Percentiles rank a stretch among this genome's conserved stretches.
phyloP scores from a whole-genome alignment of 176 grass and related monocot species.

The Oryza brachyantha region DNA sequence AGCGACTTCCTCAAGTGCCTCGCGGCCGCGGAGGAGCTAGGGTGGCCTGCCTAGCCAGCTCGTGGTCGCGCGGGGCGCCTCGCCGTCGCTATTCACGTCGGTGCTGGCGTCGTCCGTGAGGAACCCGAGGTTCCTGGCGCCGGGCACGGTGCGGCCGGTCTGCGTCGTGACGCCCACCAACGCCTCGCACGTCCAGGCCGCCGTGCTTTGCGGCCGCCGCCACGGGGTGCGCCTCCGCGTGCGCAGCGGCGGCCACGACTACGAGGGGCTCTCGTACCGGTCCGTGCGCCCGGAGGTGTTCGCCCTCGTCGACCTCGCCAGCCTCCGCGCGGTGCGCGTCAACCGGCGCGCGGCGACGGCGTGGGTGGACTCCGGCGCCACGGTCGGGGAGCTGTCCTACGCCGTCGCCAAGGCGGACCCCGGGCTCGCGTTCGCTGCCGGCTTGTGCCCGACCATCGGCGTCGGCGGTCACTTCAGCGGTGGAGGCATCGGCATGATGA shows the following conservation, averaged over 20 bases:
- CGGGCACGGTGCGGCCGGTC: slow-evolving; percentile 33
- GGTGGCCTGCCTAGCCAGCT: slow-evolving; percentile 7
- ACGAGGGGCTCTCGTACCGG: slow-evolving; percentile 75
- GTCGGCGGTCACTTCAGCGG: slow-evolving; percentile 47
- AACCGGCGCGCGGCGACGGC: slow-evolving; percentile 1
- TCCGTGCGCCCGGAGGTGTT: slow-evolving; percentile 33
- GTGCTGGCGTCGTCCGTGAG: slow-evolving; percentile 43
- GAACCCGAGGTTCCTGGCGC: slow-evolving; percentile 43
- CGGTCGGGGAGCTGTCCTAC: slow-evolving; percentile 47
- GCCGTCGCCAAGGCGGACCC: slow-evolving; percentile 27
- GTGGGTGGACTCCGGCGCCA: slow-evolving; percentile 53
- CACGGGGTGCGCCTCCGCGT: slow-evolving; percentile 19
- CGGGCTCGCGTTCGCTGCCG: slow-evolving; percentile 30
- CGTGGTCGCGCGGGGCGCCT: slow-evolving; percentile 4
- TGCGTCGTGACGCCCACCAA: slow-evolving; percentile 46
- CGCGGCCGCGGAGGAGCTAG: no score
- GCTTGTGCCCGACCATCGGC: slow-evolving; percentile 43
- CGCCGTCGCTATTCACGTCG: slow-evolving; percentile 18
- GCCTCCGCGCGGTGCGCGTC: slow-evolving; percentile 15
- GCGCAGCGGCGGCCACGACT: slow-evolving; percentile 63
- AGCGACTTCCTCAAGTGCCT: slow-evolving; percentile 39
- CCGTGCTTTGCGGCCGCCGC: slow-evolving; percentile 37
- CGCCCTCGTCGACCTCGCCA: slow-evolving; percentile 34
- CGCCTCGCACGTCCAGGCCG: slow-evolving; percentile 48
- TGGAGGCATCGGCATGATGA: slow-evolving; percentile 31